Evolutionary conservation across 495 filamentous ascomycete species (phyloP).

Genomic region (Lepidopterella palustris): DNA sequence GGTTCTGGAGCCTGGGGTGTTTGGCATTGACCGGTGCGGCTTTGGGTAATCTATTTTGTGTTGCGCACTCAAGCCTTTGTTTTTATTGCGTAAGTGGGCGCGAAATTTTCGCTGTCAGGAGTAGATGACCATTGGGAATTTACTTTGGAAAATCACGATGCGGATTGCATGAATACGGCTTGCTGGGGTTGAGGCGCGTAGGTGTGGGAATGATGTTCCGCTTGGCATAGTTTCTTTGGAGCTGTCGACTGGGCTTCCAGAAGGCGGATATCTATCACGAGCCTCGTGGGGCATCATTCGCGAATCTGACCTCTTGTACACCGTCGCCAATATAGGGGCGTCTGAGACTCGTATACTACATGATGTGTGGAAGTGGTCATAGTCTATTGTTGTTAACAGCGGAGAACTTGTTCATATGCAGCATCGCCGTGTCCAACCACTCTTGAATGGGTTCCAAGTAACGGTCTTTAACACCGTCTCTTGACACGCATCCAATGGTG

Average conservation of each 20-base stretch:
- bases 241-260: neutral
- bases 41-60: slow-evolving; percentile 1
- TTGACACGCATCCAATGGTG: neutral
- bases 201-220: slow-evolving; percentile 7
- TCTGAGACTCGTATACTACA: neutral
- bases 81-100: neutral
- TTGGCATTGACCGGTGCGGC: neutral
- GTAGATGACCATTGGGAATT: neutral
- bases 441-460: no score
- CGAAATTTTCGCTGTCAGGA: neutral
- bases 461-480: no score
- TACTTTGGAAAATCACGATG: neutral
- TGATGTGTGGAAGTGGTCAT: neutral
- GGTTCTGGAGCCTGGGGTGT: neutral
- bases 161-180: neutral
- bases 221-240: no score
- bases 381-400: neutral
- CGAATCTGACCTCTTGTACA: neutral
- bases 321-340: neutral
- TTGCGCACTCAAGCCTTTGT: neutral
- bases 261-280: neutral
- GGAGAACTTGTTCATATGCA: neutral
- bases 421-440: neutral
- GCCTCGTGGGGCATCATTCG: neutral
- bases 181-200: slow-evolving; percentile 24